Conservation (phyloP, 768 basidiomycete species). For the Leccinum arenicola region DNA sequence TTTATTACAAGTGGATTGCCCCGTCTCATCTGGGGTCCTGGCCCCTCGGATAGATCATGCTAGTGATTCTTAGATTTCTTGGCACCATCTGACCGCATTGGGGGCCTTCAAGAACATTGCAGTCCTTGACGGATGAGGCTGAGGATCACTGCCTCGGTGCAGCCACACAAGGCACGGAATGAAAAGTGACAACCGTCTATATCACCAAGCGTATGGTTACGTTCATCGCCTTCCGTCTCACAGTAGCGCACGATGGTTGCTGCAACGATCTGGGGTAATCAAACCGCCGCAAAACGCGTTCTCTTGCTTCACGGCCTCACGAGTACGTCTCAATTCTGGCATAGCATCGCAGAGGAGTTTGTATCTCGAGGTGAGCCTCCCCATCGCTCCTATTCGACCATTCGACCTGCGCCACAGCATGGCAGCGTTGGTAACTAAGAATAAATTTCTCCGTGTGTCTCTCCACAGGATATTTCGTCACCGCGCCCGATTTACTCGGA, state of each 20-base stretch:
- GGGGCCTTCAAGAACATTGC: too few species aligned
- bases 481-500: constrained; percentile 23
- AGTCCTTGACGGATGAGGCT: too few species aligned
- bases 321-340: constrained; percentile 11
- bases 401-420: background rate
- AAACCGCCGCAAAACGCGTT: constrained; percentile 13
- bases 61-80: too few species aligned
- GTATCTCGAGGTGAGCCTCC: constrained; percentile 15
- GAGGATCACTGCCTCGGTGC: too few species aligned
- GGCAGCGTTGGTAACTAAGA: background rate
- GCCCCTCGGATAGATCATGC: too few species aligned
- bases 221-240: background rate
- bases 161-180: too few species aligned
- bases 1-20: too few species aligned
- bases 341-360: constrained; percentile 12
- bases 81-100: too few species aligned
- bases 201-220: too few species aligned
- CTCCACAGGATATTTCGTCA: constrained; percentile 21
- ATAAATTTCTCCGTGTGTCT: rapidly evolving
- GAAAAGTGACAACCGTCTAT: too few species aligned
- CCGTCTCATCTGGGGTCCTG: too few species aligned
- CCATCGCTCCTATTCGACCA: background rate
- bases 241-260: background rate
- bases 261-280: constrained; percentile 18
- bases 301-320: constrained; percentile 23